Base-by-base conservation (phyloP, 139 green algal genomes). In the Choricystis sp. region DNA sequence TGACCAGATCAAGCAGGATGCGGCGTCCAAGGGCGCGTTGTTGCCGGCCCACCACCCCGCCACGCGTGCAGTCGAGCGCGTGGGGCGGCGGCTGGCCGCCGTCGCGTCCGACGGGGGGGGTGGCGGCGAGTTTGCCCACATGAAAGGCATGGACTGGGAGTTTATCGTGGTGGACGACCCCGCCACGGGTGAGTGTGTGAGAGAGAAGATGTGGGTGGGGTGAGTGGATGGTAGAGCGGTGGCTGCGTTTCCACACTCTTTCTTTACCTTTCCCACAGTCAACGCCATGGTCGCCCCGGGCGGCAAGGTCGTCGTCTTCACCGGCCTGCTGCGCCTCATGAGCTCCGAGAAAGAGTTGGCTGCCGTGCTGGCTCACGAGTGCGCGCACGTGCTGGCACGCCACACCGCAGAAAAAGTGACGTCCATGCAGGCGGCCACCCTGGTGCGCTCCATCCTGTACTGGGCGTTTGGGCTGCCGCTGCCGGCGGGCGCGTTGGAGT, bases 281-380 rank as follows among this genome's bases (percentile, higher is more conserved):
- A 94, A 95, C 62, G 88, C 88, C 0, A 88, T 94, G 63, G 88
- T 94, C 31, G 78, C 87, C n/a, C 88, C 88, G 3, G 88, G 88
- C 2, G 88, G 88, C 56, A 94, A 94, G 74, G 84, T 95, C 48
- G 74, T 91, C 19, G 74, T 86, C 3, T 90, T 73, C 61, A 83
- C 81, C 26, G 78, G 80, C 4, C 71, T 92, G 29, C 64, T 92
- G 56, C 60, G 77, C 14, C n/a, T 90, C 20, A 58, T 92, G 31
- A 52, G 48, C n/a, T 67, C 19, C 23, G 77, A 89, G 28, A 79
- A 86, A 57, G 82, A 91, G 68, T 72, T 95, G 31, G 88, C 85
- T 19, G 75, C 83, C 26, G 88, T 95, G 30, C 60, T 95, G 58
- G 85, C 82, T 2, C 88, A 95, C 67, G 88, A 95, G 71, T 72